Evolutionary conservation across 2,329 filamentous ascomycete species (phyloP).

Genomic region (Paecilomyces fulvus): DNA sequence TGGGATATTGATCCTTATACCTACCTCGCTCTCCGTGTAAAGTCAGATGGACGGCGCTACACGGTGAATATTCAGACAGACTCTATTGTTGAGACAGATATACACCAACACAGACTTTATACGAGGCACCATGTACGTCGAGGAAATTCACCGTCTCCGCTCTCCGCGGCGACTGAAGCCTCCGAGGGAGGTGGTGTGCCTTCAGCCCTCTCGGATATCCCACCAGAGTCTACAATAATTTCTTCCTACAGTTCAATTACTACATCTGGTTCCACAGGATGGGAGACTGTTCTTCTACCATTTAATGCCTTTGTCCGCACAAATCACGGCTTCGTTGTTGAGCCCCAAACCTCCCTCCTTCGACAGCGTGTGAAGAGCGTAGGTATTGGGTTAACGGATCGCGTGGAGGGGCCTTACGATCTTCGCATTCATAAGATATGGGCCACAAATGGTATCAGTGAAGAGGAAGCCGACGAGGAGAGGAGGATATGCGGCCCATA

Average conservation of each 20-base stretch:
- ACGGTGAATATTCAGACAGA: slow-evolving; percentile 95
- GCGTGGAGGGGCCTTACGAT: slow-evolving; percentile 80
- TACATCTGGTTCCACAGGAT: slow-evolving; percentile 67
- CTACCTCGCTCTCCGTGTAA: slow-evolving; percentile 80
- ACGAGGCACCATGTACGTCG: slow-evolving; percentile 34
- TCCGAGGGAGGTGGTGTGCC: slow-evolving; percentile 20
- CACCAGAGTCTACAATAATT: slow-evolving; percentile 27
- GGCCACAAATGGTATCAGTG: slow-evolving; percentile 67
- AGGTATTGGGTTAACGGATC: slow-evolving; percentile 81
- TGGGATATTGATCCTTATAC: slow-evolving; percentile 88
- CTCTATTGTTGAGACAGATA: slow-evolving; percentile 83
- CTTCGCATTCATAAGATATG: slow-evolving; percentile 78
- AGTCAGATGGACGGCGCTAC: slow-evolving; percentile 85
- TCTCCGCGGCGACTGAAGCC: slow-evolving; percentile 8
- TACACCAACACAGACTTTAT: slow-evolving; percentile 86
- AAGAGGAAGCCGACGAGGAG: slow-evolving; percentile 33
- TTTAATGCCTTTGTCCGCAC: slow-evolving; percentile 93
- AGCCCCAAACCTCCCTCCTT: slow-evolving; percentile 85
- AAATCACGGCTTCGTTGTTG: slow-evolving; percentile 82
- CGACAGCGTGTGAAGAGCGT: slow-evolving; percentile 77
- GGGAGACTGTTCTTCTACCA: slow-evolving; percentile 90
- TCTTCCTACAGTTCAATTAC: slow-evolving; percentile 18
- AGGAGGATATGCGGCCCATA: slow-evolving; percentile 30
- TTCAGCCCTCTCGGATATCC: slow-evolving; percentile 29
- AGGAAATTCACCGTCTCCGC: slow-evolving; percentile 7